A percentile compares a stretch with the other conserved stretches of the same genome.
phyloP scores from a whole-genome alignment of 2,329 filamentous ascomycete genomes.

The Alternaria sp. region DNA sequence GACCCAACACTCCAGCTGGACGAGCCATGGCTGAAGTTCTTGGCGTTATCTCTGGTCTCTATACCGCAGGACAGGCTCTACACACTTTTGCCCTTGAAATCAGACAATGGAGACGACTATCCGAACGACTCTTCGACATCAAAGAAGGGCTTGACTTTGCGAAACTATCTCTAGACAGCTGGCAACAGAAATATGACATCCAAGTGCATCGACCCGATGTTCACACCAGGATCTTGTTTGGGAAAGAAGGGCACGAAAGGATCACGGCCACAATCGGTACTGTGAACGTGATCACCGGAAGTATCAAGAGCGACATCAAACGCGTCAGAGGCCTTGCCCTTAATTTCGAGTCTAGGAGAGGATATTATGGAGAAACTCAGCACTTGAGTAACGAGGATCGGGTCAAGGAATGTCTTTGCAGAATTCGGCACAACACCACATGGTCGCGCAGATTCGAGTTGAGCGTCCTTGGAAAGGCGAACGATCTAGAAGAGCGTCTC shows the following conservation, averaged over 20 bases:
- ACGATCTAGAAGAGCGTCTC: conserved; percentile 25
- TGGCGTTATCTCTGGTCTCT: conserved; percentile 21
- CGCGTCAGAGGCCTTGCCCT: conserved; percentile 26
- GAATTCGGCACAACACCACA: conserved; percentile 21
- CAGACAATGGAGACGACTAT: conserved; percentile 24
- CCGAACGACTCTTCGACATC: conserved; percentile 32
- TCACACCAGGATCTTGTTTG: conserved; percentile 32
- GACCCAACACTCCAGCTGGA: not conserved
- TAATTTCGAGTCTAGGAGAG: conserved; percentile 6
- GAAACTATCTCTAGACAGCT: conserved; percentile 27
- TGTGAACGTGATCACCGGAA: conserved; percentile 16
- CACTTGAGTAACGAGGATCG: conserved; percentile 13
- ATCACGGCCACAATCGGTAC: conserved; percentile 22
- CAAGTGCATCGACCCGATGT: conserved; percentile 21
- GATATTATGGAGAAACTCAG: conserved; percentile 1
- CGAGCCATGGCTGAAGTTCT: conserved; percentile 29
- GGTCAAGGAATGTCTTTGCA: conserved; percentile 25
- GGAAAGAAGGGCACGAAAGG: conserved; percentile 24
- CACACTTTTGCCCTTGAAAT: conserved; percentile 26
- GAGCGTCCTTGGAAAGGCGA: conserved; percentile 23
- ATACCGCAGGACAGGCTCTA: conserved; percentile 23
- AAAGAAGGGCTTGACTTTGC: conserved; percentile 24
- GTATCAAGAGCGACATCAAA: conserved; percentile 22
- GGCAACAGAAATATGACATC: conserved; percentile 33
- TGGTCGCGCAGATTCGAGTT: conserved; percentile 30